Evolutionary conservation across 2,329 filamentous ascomycete species (phyloP).

Genomic region (Hypoxylon sp.): DNA sequence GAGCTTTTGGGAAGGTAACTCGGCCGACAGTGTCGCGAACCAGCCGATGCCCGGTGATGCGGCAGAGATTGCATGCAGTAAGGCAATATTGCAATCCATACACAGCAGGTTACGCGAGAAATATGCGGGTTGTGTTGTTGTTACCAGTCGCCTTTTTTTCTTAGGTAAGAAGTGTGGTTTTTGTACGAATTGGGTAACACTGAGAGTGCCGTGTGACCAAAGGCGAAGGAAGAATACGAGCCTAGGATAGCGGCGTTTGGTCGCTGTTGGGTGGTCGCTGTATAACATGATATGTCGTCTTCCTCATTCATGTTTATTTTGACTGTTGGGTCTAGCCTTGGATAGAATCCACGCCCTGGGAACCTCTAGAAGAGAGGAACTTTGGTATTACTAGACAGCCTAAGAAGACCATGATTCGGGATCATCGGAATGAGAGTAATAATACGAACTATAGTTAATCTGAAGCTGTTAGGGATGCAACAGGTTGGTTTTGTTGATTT

Average conservation of each 20-base stretch:
- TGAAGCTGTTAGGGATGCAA: constrained; percentile 27
- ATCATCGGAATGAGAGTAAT: constrained; percentile 9
- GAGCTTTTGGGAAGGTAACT: constrained; percentile 14
- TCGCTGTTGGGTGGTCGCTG: constrained; percentile 20
- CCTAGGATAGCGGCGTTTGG: constrained; percentile 21
- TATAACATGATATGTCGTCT: constrained; percentile 42
- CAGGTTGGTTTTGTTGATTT: constrained; percentile 17
- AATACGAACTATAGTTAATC: constrained; percentile 24
- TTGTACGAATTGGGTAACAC: constrained; percentile 27
- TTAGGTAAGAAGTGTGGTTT: constrained; percentile 1
- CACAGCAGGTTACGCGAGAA: constrained; percentile 29
- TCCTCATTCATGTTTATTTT: constrained; percentile 12
- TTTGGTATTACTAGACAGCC: constrained; percentile 30
- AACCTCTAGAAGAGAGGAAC: neutral
- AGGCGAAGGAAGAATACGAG: constrained; percentile 29
- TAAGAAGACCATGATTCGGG: constrained; percentile 22
- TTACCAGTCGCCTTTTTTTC: constrained; percentile 19
- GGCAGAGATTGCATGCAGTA: constrained; percentile 35
- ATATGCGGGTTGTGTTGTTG: constrained; percentile 14
- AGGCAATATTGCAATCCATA: constrained; percentile 35
- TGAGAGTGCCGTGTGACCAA: constrained; percentile 33
- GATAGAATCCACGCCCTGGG: constrained; percentile 14
- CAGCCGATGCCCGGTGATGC: constrained; percentile 30
- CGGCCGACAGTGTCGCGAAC: constrained; percentile 17
- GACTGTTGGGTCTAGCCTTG: constrained; percentile 27